Conservation (phyloP, 1,284 basidiomycete species). For the Neolentinus lepideus region DNA sequence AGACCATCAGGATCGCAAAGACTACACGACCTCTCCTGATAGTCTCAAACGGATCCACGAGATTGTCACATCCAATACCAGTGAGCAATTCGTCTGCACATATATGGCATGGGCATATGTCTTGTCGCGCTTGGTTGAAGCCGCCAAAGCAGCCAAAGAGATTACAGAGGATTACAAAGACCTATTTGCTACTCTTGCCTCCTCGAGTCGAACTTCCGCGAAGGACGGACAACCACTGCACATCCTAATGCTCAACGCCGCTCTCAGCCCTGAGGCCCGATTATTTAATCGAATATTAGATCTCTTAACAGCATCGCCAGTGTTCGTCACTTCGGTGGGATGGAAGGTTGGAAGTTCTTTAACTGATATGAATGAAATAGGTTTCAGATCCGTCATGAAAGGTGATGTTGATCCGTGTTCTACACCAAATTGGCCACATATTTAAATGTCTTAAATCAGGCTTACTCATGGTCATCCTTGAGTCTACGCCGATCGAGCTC, state of each 20-base stretch:
- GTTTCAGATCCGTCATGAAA: constrained; percentile 79
- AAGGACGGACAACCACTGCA: constrained; percentile 50
- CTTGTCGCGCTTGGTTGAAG: constrained; percentile 49
- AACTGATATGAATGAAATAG: constrained; percentile 74
- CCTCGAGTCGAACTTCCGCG: constrained; percentile 33
- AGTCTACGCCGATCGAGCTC: constrained; percentile 66
- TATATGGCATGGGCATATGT: constrained; percentile 79
- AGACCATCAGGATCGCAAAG: constrained; percentile 34
- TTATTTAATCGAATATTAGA: constrained; percentile 48
- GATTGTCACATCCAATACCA: constrained; percentile 47
- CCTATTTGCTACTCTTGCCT: constrained; percentile 44
- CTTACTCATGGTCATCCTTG: constrained; percentile 63
- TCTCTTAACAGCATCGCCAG: constrained; percentile 57
- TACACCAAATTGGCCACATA: background rate
- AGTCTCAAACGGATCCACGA: constrained; percentile 56
- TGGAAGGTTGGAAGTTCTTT: constrained; percentile 62
- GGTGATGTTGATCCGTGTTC: constrained; percentile 33
- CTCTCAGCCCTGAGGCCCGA: constrained; percentile 46
- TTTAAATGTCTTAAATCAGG: constrained; percentile 32
- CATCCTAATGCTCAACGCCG: constrained; percentile 45
- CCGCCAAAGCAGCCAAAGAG: constrained; percentile 36
- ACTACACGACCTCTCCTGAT: constrained; percentile 51
- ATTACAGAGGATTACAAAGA: constrained; percentile 44
- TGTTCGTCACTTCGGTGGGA: constrained; percentile 68
- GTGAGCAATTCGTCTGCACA: constrained; percentile 58